These are phyloP conservation scores for Neurospora tetrasperma DNA, from an alignment of 495 filamentous ascomycete genomes.

Conservation along the genomic window DNA sequence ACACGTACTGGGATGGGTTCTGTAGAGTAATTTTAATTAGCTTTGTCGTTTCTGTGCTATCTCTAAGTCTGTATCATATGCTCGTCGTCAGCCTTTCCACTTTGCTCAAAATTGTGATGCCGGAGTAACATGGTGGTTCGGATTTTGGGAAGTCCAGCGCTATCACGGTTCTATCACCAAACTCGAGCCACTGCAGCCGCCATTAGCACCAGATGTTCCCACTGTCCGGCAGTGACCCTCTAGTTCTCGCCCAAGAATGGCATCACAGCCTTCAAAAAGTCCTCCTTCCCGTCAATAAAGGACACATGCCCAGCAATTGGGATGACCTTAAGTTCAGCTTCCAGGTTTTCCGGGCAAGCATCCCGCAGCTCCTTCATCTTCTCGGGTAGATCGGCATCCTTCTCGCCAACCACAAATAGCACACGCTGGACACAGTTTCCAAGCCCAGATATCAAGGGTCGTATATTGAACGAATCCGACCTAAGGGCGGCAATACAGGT, in stretches of 20 bases:
- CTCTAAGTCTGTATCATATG: background rate
- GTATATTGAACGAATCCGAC: constrained; percentile 19
- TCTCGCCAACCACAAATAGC: constrained; percentile 22
- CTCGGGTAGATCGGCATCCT: constrained; percentile 19
- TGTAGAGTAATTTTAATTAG: background rate
- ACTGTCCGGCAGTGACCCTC: background rate
- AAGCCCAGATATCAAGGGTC: constrained; percentile 8
- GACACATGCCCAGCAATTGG: constrained; percentile 17
- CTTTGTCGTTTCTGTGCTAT: background rate
- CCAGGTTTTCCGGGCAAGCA: background rate
- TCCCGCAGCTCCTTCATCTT: constrained; percentile 17
- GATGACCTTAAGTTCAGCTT: constrained; percentile 12
- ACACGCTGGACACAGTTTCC: constrained; percentile 15
- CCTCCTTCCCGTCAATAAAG: constrained; percentile 16
- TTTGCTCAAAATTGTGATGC: background rate
- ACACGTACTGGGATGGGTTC: background rate
- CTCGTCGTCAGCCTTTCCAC: background rate
- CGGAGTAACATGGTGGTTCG: background rate
- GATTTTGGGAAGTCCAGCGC: background rate
- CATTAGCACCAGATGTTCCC: background rate
- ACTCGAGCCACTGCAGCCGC: background rate
- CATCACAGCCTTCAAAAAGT: constrained; percentile 5
- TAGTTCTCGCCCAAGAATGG: constrained; percentile 1
- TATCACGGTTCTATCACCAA: background rate
- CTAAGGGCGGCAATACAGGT: constrained; percentile 23